These are phyloP conservation scores for Salvia rosmarinus DNA, from an alignment of 257 asterid species.

Conservation along the genomic window DNA sequence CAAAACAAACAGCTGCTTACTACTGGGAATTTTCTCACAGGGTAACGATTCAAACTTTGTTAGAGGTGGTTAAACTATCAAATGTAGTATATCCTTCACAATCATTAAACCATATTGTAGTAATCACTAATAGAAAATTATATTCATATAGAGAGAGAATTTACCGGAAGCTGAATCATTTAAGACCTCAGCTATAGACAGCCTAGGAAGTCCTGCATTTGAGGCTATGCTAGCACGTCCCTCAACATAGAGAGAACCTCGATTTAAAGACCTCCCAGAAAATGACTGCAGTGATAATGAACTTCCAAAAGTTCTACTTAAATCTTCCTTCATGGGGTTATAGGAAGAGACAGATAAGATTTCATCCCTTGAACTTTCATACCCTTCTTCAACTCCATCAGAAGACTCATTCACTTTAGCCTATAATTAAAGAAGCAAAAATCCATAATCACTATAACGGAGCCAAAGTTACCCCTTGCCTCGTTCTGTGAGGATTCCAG, in stretches of 20 bases:
- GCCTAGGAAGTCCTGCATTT: conserved; percentile 61
- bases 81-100: conserved; percentile 15
- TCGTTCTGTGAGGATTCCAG: conserved; percentile 19
- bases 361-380: conserved; percentile 91
- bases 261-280: conserved; percentile 72
- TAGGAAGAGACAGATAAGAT: conserved; percentile 81
- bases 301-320: conserved; percentile 77
- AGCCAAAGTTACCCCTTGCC: not conserved
- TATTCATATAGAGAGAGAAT: not conserved
- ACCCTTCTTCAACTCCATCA: conserved; percentile 91
- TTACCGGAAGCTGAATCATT: conserved; percentile 67
- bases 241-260: conserved; percentile 69
- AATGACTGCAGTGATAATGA: conserved; percentile 78
- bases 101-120: not conserved
- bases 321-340: conserved; percentile 65
- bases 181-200: conserved; percentile 76
- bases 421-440: conserved; percentile 45
- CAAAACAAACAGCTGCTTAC: conserved; percentile 12
- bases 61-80: conserved; percentile 12
- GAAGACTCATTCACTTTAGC: conserved; percentile 66
- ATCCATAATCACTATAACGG: conserved; percentile 25
- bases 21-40: not conserved
- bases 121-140: not conserved
- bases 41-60: conserved; percentile 22
- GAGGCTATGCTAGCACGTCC: conserved; percentile 75